phyloP scores from a whole-genome alignment of 345 rosid species.

The Corchorus olitorius region DNA sequence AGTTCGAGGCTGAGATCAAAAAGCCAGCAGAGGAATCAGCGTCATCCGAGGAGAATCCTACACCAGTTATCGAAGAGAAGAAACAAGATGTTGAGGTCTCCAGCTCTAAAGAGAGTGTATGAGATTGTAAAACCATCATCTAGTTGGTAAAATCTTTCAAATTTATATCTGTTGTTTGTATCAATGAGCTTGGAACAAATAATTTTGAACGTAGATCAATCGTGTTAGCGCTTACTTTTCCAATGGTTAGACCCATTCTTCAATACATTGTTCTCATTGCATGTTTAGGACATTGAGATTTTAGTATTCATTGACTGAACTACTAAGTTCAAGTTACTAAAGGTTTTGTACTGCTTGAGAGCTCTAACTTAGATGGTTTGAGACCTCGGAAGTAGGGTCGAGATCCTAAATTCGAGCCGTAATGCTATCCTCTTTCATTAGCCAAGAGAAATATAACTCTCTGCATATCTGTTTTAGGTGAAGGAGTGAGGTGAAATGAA shows the following conservation, averaged over 20 bases:
- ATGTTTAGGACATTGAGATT: background rate
- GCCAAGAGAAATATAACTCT: background rate
- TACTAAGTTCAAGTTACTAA: background rate
- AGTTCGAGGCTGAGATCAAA: conserved; percentile 93
- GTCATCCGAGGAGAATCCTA: conserved; percentile 39
- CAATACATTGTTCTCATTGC: background rate
- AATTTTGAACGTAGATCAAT: conserved; percentile 25
- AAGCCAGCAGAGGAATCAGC: conserved; percentile 59
- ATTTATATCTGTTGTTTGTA: conserved; percentile 10
- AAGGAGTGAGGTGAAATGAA: background rate
- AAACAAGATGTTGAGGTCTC: conserved; percentile 50
- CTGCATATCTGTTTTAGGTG: background rate
- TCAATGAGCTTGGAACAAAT: conserved; percentile 22
- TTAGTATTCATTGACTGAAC: background rate
- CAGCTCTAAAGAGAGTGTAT: conserved; percentile 72
- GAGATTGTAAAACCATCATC: conserved; percentile 34
- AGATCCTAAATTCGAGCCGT: background rate
- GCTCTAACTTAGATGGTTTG: background rate
- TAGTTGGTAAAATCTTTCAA: conserved; percentile 15
- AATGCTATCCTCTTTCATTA: background rate
- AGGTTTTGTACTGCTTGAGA: background rate
- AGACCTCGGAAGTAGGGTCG: too few relatives aligned
- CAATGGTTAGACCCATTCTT: background rate
- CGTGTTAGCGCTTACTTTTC: background rate
- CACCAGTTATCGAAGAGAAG: conserved; percentile 46